These are phyloP conservation scores for Hamigera avellanea DNA, from an alignment of 495 filamentous ascomycete species.

Conservation along the genomic window DNA sequence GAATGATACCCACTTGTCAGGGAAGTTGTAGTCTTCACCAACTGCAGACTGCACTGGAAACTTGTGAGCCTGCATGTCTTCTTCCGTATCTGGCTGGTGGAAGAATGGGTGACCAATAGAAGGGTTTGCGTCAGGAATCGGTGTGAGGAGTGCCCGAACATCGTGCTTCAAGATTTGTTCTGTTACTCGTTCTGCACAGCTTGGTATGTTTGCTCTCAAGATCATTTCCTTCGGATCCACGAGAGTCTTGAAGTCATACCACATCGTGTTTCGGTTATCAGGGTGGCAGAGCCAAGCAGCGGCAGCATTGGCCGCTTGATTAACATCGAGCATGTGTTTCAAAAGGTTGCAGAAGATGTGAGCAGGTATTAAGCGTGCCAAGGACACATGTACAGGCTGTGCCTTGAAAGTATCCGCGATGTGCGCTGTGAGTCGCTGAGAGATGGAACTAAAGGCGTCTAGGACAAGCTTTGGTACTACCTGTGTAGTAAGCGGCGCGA, in stretches of 20 bases:
- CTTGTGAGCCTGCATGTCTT: conserved; percentile 22
- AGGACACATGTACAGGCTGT: conserved; percentile 69
- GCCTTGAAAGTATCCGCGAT: conserved; percentile 67
- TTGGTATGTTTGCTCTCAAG: conserved; percentile 29
- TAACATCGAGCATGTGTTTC: conserved; percentile 77
- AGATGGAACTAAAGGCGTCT: conserved; percentile 73
- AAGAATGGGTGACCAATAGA: conserved; percentile 23
- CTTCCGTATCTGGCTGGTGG: conserved; percentile 30
- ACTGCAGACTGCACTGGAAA: conserved; percentile 20
- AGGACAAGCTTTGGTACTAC: conserved; percentile 77
- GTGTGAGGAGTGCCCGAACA: conserved; percentile 55
- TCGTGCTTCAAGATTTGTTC: conserved; percentile 63
- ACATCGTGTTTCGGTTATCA: conserved; percentile 61
- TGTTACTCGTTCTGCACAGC: conserved; percentile 31
- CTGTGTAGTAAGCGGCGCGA: conserved; percentile 74
- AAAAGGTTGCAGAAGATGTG: conserved; percentile 79
- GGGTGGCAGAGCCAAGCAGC: conserved; percentile 38
- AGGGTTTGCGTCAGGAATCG: conserved; percentile 21
- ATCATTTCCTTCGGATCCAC: conserved; percentile 55
- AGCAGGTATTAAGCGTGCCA: conserved; percentile 78
- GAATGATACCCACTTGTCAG: conserved; percentile 80
- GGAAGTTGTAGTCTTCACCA: conserved; percentile 48
- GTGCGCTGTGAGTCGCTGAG: conserved; percentile 63
- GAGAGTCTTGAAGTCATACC: conserved; percentile 73
- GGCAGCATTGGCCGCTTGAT: conserved; percentile 60